Percentiles rank a stretch among this genome's conserved stretches.
phyloP scores from a whole-genome alignment of 257 asterid genomes.

The Solanum chilense region DNA sequence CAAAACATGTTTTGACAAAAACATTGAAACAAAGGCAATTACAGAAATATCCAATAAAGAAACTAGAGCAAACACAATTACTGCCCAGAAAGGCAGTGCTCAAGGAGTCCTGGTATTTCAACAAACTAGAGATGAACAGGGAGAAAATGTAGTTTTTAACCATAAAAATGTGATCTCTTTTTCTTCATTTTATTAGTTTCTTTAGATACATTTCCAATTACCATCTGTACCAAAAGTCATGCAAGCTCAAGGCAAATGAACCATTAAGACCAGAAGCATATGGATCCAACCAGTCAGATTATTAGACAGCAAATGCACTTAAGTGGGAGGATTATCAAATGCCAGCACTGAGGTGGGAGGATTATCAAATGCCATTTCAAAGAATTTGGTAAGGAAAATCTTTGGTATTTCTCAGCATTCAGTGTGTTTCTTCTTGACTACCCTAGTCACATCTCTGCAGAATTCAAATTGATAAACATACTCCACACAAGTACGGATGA shows the following conservation, averaged over 20 bases:
- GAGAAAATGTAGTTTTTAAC: background rate
- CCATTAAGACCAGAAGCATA: background rate
- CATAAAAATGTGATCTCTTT: too few species aligned
- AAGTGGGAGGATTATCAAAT: too few species aligned
- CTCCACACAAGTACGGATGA: background rate
- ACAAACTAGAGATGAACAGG: constrained; percentile 7
- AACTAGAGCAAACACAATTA: constrained; percentile 5
- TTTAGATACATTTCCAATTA: background rate
- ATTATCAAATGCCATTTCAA: background rate
- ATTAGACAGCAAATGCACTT: background rate
- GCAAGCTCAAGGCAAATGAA: background rate
- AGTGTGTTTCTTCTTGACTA: background rate
- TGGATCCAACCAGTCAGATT: background rate
- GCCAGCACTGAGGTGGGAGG: too few species aligned
- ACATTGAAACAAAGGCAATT: constrained; percentile 20
- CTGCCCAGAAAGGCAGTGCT: constrained; percentile 29
- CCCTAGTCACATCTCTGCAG: background rate
- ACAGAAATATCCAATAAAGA: constrained; percentile 36
- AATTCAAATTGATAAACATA: background rate
- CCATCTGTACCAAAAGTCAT: background rate
- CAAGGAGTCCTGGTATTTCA: constrained; percentile 56
- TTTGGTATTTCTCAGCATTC: background rate
- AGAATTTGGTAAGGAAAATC: rapidly evolving
- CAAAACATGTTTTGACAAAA: constrained; percentile 75
- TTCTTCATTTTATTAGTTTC: background rate